Conservation (phyloP, 768 basidiomycete genomes). For the Agaricus subrufescens region DNA sequence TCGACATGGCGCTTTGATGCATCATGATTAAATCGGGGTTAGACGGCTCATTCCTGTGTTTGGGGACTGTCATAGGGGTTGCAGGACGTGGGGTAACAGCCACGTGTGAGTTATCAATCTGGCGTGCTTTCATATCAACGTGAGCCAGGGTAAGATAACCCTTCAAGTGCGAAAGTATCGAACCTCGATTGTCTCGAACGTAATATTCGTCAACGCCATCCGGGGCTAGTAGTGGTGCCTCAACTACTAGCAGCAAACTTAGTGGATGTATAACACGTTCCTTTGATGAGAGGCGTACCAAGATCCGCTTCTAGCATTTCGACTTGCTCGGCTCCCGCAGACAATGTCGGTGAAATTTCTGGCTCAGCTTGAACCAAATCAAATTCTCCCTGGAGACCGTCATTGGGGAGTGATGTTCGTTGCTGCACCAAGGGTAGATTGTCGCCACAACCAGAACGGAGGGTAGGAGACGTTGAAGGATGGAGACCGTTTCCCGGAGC, state of each 20-base stretch:
- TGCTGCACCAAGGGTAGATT: not conserved
- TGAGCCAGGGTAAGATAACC: slow-evolving; percentile 2
- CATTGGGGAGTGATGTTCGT: slow-evolving; percentile 5
- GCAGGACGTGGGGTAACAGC: slow-evolving; percentile 7
- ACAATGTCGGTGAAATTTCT: not conserved
- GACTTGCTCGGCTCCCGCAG: too few relatives aligned
- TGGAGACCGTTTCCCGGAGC: not conserved
- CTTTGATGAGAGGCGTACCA: not conserved
- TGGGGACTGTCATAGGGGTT: slow-evolving; percentile 3
- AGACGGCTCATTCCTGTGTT: slow-evolving; percentile 9
- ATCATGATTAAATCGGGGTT: slow-evolving; percentile 13
- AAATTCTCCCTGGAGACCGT: slow-evolving; percentile 5
- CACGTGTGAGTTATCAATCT: slow-evolving; percentile 11
- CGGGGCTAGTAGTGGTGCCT: not conserved
- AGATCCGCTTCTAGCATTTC: not conserved
- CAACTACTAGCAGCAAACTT: not conserved
- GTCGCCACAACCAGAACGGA: not conserved
- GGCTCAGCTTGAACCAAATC: not conserved
- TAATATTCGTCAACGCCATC: not conserved
- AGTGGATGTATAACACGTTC: not conserved
- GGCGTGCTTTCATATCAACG: slow-evolving; percentile 7
- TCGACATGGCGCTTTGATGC: slow-evolving; percentile 13
- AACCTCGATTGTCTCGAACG: slow-evolving; percentile 3
- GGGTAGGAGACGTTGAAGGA: not conserved
- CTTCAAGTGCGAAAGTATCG: not conserved